These are phyloP conservation scores for Camptophora hylomeconis DNA, from an alignment of 2,329 filamentous ascomycete genomes.

Conservation along the genomic window DNA sequence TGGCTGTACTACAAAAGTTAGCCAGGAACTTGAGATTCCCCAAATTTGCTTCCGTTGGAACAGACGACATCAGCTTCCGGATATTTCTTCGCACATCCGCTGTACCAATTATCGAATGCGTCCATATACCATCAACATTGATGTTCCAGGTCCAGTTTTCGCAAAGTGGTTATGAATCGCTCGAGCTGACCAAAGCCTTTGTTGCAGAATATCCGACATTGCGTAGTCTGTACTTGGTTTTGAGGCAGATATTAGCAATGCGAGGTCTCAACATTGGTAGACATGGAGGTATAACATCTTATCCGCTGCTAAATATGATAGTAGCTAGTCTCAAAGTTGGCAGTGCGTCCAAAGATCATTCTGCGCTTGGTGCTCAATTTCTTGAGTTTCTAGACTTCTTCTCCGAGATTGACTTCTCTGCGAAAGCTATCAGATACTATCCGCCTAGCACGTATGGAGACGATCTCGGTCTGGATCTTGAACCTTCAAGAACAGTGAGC, in stretches of 20 bases:
- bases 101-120: conserved; percentile 22
- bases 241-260: conserved; percentile 38
- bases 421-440: conserved; percentile 36
- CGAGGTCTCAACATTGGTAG: conserved; percentile 36
- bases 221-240: conserved; percentile 34
- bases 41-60: conserved; percentile 14
- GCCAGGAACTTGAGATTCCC: conserved; percentile 19
- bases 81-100: conserved; percentile 15
- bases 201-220: conserved; percentile 37
- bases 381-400: conserved; percentile 39
- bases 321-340: conserved; percentile 39
- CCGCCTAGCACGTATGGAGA: conserved; percentile 20
- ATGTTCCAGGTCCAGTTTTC: conserved; percentile 39
- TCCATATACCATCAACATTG: conserved; percentile 36
- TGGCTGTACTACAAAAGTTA: background rate
- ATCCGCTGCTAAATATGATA: conserved; percentile 44
- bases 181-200: conserved; percentile 33
- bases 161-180: conserved; percentile 27
- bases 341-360: conserved; percentile 20
- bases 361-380: conserved; percentile 29
- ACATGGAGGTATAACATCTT: conserved; percentile 39
- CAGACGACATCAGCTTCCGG: conserved; percentile 16
- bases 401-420: conserved; percentile 31
- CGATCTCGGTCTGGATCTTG: background rate
- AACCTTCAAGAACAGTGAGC: background rate